Evolutionary conservation across 2,329 filamentous ascomycete species (phyloP).

Genomic region (Colletotrichum graminicola): DNA sequence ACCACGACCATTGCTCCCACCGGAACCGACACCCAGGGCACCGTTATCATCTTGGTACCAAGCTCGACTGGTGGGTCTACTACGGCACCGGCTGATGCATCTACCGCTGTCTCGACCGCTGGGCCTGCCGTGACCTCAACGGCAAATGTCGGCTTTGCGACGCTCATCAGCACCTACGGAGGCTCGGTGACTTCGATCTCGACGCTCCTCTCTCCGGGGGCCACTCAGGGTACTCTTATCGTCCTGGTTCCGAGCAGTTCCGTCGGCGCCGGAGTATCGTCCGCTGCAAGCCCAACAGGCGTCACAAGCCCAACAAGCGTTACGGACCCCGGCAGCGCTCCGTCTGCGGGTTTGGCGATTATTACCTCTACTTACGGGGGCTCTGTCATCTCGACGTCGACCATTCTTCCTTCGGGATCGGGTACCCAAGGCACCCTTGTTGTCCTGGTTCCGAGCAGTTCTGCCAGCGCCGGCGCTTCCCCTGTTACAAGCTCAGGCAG

Average conservation of each 20-base stretch:
- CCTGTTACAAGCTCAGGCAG: neutral
- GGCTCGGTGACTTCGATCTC: constrained; percentile 20
- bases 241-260: constrained; percentile 27
- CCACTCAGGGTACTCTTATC: constrained; percentile 19
- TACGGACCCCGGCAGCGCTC: neutral
- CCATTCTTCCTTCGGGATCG: constrained; percentile 12
- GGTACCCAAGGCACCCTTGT: constrained; percentile 17
- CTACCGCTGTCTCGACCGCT: no score
- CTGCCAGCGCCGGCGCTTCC: neutral
- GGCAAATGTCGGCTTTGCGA: constrained; percentile 2
- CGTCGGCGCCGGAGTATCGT: neutral
- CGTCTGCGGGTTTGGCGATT: neutral
- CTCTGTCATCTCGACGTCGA: constrained; percentile 23
- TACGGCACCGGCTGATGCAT: neutral
- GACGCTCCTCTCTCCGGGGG: constrained; percentile 15
- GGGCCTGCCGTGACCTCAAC: neutral
- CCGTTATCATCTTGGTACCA: constrained; percentile 22
- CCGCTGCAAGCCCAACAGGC: neutral
- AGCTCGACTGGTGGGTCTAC: constrained; percentile 9
- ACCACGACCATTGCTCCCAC: constrained; percentile 29
- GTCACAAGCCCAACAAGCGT: neutral
- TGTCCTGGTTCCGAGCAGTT: constrained; percentile 23
- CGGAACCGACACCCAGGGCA: constrained; percentile 13
- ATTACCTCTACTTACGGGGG: constrained; percentile 18
- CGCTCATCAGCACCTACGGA: constrained; percentile 25